phyloP scores from a whole-genome alignment of 1,139 yeast genomes.

The Candida tetrigidarum region DNA sequence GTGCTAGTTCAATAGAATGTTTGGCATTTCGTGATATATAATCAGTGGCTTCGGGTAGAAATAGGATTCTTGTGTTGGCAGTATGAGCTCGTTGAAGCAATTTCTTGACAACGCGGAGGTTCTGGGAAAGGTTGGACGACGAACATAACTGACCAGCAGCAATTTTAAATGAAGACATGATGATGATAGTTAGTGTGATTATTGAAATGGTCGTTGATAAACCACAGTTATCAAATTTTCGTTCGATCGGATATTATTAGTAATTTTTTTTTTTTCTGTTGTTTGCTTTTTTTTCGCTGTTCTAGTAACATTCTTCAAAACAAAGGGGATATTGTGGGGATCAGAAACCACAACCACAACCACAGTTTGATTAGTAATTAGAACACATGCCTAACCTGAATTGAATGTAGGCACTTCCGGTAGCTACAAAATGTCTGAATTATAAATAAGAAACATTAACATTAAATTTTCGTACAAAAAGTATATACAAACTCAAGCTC shows the following conservation, averaged over 20 bases:
- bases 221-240: too few species aligned
- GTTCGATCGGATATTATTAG: too few species aligned
- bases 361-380: not conserved
- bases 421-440: too few species aligned
- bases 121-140: slow-evolving; percentile 60
- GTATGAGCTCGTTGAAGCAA: slow-evolving; percentile 66
- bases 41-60: slow-evolving; percentile 94
- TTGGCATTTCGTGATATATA: slow-evolving; percentile 73
- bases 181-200: not conserved
- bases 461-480: not conserved
- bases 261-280: not conserved
- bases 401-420: not conserved
- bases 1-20: slow-evolving; percentile 66
- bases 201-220: not conserved
- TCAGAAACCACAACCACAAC: not conserved
- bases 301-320: too few species aligned
- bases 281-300: not conserved
- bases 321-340: too few species aligned
- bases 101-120: slow-evolving; percentile 59
- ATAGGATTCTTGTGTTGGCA: slow-evolving; percentile 64
- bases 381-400: too few species aligned
- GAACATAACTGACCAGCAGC: slow-evolving; percentile 93
- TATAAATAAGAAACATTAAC: too few species aligned
- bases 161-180: slow-evolving; percentile 31
- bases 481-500: slow-evolving; percentile 9